Base-by-base conservation (phyloP, 768 basidiomycete genomes). In the Asterophora parasitica region DNA sequence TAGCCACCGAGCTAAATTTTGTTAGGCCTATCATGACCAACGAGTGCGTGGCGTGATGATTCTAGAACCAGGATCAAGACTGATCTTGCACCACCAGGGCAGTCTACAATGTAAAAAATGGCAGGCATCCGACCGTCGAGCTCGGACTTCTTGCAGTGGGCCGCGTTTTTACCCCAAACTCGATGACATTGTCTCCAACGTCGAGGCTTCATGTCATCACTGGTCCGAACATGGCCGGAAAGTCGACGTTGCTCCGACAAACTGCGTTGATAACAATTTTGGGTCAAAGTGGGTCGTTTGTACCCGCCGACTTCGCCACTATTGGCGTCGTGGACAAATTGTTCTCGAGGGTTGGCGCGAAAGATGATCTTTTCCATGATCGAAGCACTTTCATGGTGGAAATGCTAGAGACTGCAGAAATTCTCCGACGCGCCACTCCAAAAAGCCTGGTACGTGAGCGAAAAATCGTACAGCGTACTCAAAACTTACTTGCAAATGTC, bases 321-420 rank as follows among this genome's bases (percentile, higher is more conserved):
- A 69, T 98, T 36, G 93, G 96, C 8, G 74, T 97, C 13, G 83
- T 95, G 7, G 95, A 99, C 66, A 85, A 80, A 54, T 68, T 99
- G 6, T 97, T 96, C 65, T 92, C 91, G n/a, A 78, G 95, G 40
- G 79, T 99, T 10, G 96, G 95, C 0, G 95, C 96, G 2, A 86
- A 89, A 61, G 95, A 99, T 57, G 94, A 99, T 59, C 67, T 99
- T 23, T 96, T 91, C 65, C 79, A 88, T 45, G 93, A 96, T 61
- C 71, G 91, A 49, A 94, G 91, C 58, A 98, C 95, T 0, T 99
- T 97, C 64, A 96, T 97, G 92, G 87, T 94, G n/a, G 92, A 94
- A 67, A 93, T 93, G 90, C 72, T 90, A 27, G 95, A 97, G 68
- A 92, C 94, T 1, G 86, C 92, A 1, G 85, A 92, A 38, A 97